Conservation (phyloP, 2,329 filamentous ascomycete genomes). For the Teratosphaeria zuluensis region DNA sequence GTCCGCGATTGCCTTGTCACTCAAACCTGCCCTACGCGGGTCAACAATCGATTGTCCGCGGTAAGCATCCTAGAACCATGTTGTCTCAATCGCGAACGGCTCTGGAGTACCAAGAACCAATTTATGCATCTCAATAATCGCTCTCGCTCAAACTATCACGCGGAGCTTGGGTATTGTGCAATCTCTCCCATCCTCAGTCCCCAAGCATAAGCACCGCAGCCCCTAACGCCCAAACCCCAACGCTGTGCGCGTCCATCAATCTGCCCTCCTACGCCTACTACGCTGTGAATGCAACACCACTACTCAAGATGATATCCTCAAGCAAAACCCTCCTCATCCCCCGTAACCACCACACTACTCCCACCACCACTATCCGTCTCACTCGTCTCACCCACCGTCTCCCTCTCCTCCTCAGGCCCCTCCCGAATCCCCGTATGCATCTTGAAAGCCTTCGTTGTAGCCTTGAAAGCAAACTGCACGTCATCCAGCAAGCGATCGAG, state of each 20-base stretch:
- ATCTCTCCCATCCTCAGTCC: neutral
- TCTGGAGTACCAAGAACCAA: neutral
- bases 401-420: neutral
- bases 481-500: conserved; percentile 21
- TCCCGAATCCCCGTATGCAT: conserved; percentile 2
- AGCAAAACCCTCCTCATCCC: conserved; percentile 10
- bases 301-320: neutral
- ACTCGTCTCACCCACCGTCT: neutral
- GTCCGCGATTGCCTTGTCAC: no score
- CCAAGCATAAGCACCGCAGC: neutral
- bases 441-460: conserved; percentile 5
- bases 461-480: conserved; percentile 10
- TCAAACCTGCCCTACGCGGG: no score
- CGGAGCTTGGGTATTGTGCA: neutral
- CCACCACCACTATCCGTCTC: conserved; percentile 10
- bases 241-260: neutral
- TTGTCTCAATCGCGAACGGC: neutral
- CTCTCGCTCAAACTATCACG: neutral
- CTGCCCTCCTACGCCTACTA: neutral
- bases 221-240: neutral
- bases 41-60: no score
- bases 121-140: neutral
- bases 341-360: conserved; percentile 7
- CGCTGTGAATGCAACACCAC: neutral
- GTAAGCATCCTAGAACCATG: neutral